These are phyloP conservation scores for Camelina hispida DNA, from an alignment of 345 rosid genomes.

Conservation along the genomic window DNA sequence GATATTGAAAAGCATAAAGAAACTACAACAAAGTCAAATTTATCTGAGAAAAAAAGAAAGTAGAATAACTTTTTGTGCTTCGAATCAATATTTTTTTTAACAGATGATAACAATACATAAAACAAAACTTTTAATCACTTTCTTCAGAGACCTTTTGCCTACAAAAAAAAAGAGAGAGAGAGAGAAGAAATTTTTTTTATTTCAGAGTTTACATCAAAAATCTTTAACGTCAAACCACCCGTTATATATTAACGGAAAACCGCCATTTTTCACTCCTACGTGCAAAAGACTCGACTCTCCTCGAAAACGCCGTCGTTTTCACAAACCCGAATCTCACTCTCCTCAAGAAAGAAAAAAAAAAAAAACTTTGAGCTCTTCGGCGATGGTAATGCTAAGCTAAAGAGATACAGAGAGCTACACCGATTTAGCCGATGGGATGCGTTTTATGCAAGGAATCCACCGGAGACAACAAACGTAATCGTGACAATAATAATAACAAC, in stretches of 20 bases:
- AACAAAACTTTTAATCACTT: too few species aligned
- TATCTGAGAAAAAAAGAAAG: too few species aligned
- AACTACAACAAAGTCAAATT: too few species aligned
- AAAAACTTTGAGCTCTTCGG: not conserved
- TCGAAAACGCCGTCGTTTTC: slow-evolving; percentile 5
- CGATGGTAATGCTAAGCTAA: slow-evolving; percentile 34
- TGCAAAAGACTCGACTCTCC: slow-evolving; percentile 13
- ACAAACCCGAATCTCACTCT: not conserved
- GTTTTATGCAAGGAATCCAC: slow-evolving; percentile 51
- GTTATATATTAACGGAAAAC: not conserved
- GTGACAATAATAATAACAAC: not conserved
- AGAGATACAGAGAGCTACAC: not conserved
- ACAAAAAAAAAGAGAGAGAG: too few species aligned
- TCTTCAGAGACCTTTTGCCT: too few species aligned
- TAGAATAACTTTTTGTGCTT: too few species aligned
- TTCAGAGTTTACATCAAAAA: too few species aligned
- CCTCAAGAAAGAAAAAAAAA: not conserved
- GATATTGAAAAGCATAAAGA: too few species aligned
- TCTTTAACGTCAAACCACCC: not conserved
- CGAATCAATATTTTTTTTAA: too few species aligned
- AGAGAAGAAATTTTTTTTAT: too few species aligned
- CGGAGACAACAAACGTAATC: slow-evolving; percentile 28
- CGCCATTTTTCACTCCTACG: slow-evolving; percentile 20
- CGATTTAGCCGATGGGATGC: slow-evolving; percentile 58
- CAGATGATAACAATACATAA: too few species aligned